These are phyloP conservation scores for Erodium texanum DNA, from an alignment of 441 rosid genomes.

Conservation along the genomic window DNA sequence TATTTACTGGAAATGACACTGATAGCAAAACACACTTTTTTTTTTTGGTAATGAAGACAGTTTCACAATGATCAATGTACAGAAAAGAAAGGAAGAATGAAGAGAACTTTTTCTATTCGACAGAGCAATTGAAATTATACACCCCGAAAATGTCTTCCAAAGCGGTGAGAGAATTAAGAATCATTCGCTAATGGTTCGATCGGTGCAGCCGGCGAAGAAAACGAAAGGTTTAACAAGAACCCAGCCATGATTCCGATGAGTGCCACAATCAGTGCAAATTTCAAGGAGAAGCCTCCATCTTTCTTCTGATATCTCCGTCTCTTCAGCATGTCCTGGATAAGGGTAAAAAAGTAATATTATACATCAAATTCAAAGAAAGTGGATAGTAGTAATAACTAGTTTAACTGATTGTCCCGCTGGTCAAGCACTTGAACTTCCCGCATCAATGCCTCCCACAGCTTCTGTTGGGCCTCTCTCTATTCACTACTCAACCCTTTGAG, in stretches of 20 bases:
- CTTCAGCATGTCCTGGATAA: constrained; percentile 58
- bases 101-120: constrained; percentile 20
- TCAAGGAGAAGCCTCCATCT: constrained; percentile 60
- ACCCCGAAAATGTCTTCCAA: constrained; percentile 16
- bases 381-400: not conserved
- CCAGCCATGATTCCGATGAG: constrained; percentile 72
- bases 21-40: not conserved
- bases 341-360: not conserved
- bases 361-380: not conserved
- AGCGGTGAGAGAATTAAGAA: not conserved
- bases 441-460: too few relatives aligned
- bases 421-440: too few relatives aligned
- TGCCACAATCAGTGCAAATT: constrained; percentile 69
- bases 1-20: not conserved
- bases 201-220: constrained; percentile 33
- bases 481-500: too few relatives aligned
- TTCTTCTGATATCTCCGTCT: constrained; percentile 45
- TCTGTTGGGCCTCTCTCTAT: too few relatives aligned
- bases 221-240: constrained; percentile 42
- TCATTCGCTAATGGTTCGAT: constrained; percentile 12
- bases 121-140: constrained; percentile 24
- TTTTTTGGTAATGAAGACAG: constrained; percentile 1
- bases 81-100: constrained; percentile 16
- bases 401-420: not conserved
- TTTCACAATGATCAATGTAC: constrained; percentile 25